A percentile compares a stretch with the other conserved stretches of the same genome.
phyloP scores from a whole-genome alignment of 768 basidiomycete genomes.

The Pholiota conissans region DNA sequence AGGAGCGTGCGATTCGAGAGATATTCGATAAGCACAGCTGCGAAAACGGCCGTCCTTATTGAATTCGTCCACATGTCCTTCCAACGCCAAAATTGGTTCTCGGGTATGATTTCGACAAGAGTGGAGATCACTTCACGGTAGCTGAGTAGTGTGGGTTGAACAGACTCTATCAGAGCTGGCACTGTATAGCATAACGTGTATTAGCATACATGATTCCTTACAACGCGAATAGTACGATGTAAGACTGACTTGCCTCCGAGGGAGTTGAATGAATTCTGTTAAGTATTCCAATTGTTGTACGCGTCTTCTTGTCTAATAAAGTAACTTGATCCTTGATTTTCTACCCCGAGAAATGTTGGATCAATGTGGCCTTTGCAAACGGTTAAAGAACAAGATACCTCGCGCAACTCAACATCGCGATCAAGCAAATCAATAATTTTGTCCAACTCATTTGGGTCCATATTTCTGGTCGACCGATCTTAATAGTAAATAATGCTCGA shows the following conservation, averaged over 20 bases:
- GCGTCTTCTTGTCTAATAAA: constrained; percentile 73
- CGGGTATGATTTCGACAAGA: constrained; percentile 62
- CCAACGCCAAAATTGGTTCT: constrained; percentile 81
- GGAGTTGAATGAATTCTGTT: constrained; percentile 83
- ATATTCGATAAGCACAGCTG: constrained; percentile 65
- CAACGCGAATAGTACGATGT: constrained; percentile 7
- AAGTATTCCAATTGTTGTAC: constrained; percentile 70
- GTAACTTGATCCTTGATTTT: constrained; percentile 79
- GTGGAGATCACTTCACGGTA: constrained; percentile 51
- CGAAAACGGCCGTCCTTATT: constrained; percentile 65
- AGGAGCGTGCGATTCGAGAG: constrained; percentile 59
- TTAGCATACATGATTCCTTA: too few relatives aligned
- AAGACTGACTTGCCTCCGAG: constrained; percentile 49
- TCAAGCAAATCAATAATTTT: constrained; percentile 61
- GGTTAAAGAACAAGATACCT: constrained; percentile 41
- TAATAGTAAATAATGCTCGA: background rate
- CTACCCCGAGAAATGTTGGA: constrained; percentile 34
- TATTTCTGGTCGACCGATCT: constrained; percentile 22
- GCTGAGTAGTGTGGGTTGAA: constrained; percentile 54
- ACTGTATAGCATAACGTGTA: constrained; percentile 41
- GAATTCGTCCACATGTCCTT: constrained; percentile 82
- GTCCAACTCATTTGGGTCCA: constrained; percentile 59
- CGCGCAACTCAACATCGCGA: constrained; percentile 60
- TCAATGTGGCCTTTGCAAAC: too few relatives aligned
- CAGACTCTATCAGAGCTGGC: constrained; percentile 53